Percentiles rank a stretch among this genome's conserved stretches.
These are phyloP conservation scores for Graphilbum fragrans DNA, from an alignment of 2,329 filamentous ascomycete genomes.

Conservation along the genomic window DNA sequence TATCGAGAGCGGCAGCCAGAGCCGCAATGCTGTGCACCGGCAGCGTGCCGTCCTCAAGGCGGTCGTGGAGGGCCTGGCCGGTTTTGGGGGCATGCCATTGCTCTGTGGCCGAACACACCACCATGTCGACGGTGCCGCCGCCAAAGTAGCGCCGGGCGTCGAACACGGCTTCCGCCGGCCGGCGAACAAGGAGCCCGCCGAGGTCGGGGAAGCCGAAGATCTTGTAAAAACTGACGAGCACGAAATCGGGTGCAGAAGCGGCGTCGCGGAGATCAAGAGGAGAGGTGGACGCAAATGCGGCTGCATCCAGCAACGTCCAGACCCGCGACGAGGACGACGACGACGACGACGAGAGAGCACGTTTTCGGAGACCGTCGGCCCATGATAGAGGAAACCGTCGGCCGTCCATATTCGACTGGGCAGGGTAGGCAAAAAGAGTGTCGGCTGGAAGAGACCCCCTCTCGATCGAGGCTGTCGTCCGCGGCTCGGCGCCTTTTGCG, in stretches of 20 bases:
- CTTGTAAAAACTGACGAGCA: conserved; percentile 83
- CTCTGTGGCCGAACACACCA: conserved; percentile 59
- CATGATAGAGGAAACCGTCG: conserved; percentile 61
- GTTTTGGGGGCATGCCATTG: conserved; percentile 72
- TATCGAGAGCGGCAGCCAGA: conserved; percentile 58
- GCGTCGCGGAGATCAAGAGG: conserved; percentile 57
- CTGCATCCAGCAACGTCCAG: conserved; percentile 73
- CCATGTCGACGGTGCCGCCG: conserved; percentile 87
- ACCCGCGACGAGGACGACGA: conserved; percentile 20
- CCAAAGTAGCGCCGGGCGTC: conserved; percentile 71
- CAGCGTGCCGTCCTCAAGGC: conserved; percentile 81
- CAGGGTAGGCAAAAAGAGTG: conserved; percentile 65
- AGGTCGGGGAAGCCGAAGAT: conserved; percentile 96
- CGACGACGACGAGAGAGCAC: not conserved
- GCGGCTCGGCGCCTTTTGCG: conserved; percentile 18
- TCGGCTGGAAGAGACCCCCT: conserved; percentile 6
- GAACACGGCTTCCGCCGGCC: conserved; percentile 52
- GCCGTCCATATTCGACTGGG: conserved; percentile 89
- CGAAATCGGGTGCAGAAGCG: conserved; percentile 64
- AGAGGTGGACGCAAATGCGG: conserved; percentile 67
- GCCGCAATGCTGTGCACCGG: conserved; percentile 87
- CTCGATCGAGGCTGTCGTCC: conserved; percentile 20
- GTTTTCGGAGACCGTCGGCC: conserved; percentile 25
- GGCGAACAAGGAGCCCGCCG: conserved; percentile 72
- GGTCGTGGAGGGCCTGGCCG: conserved; percentile 55